phyloP scores from a whole-genome alignment of 306 rosid species.

The Erythrophleum fordii region DNA sequence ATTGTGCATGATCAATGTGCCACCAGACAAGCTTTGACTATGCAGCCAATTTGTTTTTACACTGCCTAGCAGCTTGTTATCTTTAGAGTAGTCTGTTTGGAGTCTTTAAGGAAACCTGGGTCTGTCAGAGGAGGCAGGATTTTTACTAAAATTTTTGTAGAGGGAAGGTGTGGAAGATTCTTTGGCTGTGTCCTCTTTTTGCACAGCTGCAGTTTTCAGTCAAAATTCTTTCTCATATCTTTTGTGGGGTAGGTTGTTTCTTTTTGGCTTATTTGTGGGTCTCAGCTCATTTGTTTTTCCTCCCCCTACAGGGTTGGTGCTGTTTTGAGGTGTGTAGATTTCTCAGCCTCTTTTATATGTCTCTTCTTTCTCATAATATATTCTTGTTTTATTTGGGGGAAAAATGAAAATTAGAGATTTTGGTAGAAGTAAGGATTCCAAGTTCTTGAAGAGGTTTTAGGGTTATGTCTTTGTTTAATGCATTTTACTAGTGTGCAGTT shows the following conservation, averaged over 20 bases:
- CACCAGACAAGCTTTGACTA: neutral
- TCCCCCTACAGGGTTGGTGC: neutral
- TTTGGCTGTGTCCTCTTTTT: neutral
- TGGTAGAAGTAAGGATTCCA: too few relatives aligned
- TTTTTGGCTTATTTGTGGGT: neutral
- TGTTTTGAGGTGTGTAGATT: neutral
- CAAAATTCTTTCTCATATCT: too few relatives aligned
- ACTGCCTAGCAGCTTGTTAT: neutral
- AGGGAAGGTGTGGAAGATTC: neutral
- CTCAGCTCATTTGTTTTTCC: neutral
- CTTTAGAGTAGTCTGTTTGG: neutral
- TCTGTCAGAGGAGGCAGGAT: neutral
- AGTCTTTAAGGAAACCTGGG: neutral
- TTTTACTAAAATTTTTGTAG: neutral
- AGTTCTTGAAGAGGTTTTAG: too few relatives aligned
- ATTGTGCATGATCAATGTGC: neutral
- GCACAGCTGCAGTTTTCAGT: neutral
- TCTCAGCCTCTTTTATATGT: neutral
- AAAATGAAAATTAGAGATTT: too few relatives aligned
- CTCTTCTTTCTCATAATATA: neutral
- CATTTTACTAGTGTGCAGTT: too few relatives aligned
- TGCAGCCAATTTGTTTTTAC: neutral
- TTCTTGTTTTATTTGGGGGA: neutral
- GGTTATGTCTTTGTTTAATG: too few relatives aligned
- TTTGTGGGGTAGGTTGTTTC: neutral